Evolutionary conservation across 495 filamentous ascomycete species (phyloP), one percentile per base, ranked within the genome.

Genomic region (Parathielavia hyrcaniae): DNA sequence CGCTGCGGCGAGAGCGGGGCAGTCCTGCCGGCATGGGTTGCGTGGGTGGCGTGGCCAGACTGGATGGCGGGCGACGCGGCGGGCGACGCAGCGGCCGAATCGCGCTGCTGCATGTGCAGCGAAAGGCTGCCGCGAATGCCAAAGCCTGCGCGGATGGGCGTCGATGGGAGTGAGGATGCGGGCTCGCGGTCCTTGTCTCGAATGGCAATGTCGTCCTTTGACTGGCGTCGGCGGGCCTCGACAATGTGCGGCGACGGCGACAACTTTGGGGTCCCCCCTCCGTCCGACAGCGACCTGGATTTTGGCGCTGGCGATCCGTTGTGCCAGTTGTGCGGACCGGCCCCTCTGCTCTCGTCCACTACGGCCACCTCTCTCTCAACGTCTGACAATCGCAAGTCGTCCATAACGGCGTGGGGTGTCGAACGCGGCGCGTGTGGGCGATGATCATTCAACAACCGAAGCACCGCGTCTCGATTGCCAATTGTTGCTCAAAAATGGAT

Each of bases 1-100:
- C 92, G 81, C 64, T 93, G 89, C 11, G 91, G 91, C 2, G 89
- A 93, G 56, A 92, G 79, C 59, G 91, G 89, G 34, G 80, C 81
- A 55, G 83, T 83, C 64, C 78, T 86, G 26, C n/a, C n/a, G n/a
- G n/a, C n/a, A n/a, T n/a, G n/a, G n/a, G n/a, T n/a, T n/a, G 26
- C 26, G 6, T 30, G 26, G 26, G 6, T 30, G 56, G 77, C 75
- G 50, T 82, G 74, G 36, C 79, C 75, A n/a, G 81, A 77, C 20
- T 83, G 77, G 39, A 65, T 65, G 43, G 68, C 69, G 7, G 71
- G 63, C 52, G 62, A 64, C 8, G 57, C 57, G 43, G 68, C 69
- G 7, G 71, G 63, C 52, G 62, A 64, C 8, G 57, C 57, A 39
- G 46, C 10, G 9, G 53, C 53, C 34, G 39, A 6, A 38, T 58